Conservation (phyloP, 768 basidiomycete genomes). For the Kwoniella pini region DNA sequence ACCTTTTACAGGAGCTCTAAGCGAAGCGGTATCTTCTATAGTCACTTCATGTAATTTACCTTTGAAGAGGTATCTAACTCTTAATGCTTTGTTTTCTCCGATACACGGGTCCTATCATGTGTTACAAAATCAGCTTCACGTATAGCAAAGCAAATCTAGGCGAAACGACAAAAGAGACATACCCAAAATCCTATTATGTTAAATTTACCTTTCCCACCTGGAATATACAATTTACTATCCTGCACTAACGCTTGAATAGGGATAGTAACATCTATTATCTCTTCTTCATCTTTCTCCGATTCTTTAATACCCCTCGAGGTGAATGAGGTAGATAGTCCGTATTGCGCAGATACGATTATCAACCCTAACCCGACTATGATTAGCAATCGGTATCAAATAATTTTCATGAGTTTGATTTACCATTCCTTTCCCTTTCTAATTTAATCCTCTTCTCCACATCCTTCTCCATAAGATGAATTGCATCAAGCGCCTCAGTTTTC, state of each 20-base stretch:
- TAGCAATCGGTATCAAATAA: too few relatives aligned
- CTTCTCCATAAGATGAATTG: conserved; percentile 66
- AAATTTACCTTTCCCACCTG: conserved; percentile 73
- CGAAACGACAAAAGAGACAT: too few relatives aligned
- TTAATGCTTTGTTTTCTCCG: conserved; percentile 67
- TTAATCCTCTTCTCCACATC: conserved; percentile 66
- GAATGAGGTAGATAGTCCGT: conserved; percentile 61
- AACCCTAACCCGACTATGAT: conserved; percentile 61
- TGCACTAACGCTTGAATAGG: conserved; percentile 79
- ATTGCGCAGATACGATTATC: conserved; percentile 72
- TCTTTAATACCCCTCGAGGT: conserved; percentile 41
- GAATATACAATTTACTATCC: conserved; percentile 74
- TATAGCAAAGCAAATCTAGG: too few relatives aligned
- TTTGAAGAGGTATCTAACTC: conserved; percentile 75
- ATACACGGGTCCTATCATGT: conserved; percentile 68
- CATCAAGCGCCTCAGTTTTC: conserved; percentile 66
- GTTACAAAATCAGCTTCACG: not conserved
- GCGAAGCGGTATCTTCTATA: conserved; percentile 67
- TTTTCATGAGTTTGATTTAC: conserved; percentile 55
- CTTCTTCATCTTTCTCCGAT: conserved; percentile 59
- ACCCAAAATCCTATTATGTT: conserved; percentile 78
- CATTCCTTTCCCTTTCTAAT: conserved; percentile 67
- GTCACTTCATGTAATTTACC: conserved; percentile 74
- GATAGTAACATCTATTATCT: conserved; percentile 73
- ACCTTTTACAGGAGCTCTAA: conserved; percentile 55